phyloP scores from a whole-genome alignment of 345 rosid genomes.

The Salix arbutifolia region DNA sequence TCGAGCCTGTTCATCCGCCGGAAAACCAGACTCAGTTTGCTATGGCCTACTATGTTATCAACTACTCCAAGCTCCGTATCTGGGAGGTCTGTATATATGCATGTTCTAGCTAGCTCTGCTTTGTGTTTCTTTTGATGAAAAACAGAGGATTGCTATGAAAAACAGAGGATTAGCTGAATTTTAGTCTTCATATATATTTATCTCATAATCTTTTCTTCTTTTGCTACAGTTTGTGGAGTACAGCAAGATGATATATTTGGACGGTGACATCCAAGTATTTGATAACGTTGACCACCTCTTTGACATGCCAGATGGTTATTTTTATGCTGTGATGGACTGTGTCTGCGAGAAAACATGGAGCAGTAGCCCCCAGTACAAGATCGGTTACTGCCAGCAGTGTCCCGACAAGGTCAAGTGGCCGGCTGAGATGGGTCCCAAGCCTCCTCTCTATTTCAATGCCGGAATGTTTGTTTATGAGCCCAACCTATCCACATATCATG shows the following conservation, averaged over 20 bases:
- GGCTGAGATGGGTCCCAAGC: slow-evolving; percentile 55
- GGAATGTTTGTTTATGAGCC: slow-evolving; percentile 83
- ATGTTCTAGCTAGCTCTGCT: not conserved
- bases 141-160: not conserved
- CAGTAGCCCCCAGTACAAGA: slow-evolving; percentile 47
- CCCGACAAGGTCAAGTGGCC: slow-evolving; percentile 63
- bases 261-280: slow-evolving; percentile 77
- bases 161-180: not conserved
- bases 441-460: slow-evolving; percentile 72
- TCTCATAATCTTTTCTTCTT: slow-evolving; percentile 29
- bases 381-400: slow-evolving; percentile 81
- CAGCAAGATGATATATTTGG: slow-evolving; percentile 73
- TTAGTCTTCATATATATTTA: not conserved
- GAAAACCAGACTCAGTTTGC: slow-evolving; percentile 63
- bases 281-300: slow-evolving; percentile 70
- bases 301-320: slow-evolving; percentile 51
- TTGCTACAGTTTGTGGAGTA: slow-evolving; percentile 51
- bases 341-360: slow-evolving; percentile 78
- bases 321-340: slow-evolving; percentile 79
- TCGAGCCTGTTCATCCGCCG: slow-evolving; percentile 70
- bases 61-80: slow-evolving; percentile 82
- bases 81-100: slow-evolving; percentile 65
- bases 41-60: slow-evolving; percentile 74
- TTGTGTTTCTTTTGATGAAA: not conserved
- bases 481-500: slow-evolving; percentile 41